Conservation (phyloP, 106 monocot species). For the Dioscorea dumetorum region DNA sequence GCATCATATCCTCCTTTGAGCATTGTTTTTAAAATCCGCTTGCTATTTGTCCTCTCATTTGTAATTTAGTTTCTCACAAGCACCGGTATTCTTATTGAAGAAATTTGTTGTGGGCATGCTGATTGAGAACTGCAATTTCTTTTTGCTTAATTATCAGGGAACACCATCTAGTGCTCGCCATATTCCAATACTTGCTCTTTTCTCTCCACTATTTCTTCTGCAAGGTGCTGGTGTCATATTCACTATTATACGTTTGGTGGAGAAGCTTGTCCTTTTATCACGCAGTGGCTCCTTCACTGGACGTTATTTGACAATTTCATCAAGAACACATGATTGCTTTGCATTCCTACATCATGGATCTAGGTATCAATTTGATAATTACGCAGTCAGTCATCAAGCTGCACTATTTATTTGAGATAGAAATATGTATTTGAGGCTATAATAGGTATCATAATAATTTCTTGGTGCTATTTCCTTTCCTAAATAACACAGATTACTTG, state of each 20-base stretch:
- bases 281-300: constrained; percentile 44
- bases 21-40: too few relatives aligned
- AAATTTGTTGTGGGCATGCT: too few relatives aligned
- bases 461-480: constrained; percentile 1
- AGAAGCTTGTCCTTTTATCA: constrained; percentile 73
- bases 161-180: constrained; percentile 66
- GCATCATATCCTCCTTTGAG: too few relatives aligned
- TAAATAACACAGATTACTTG: constrained; percentile 49
- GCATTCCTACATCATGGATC: constrained; percentile 91
- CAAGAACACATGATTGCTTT: constrained; percentile 67
- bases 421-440: too few relatives aligned
- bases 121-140: too few relatives aligned
- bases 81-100: too few relatives aligned
- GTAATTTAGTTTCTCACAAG: too few relatives aligned
- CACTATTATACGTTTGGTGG: constrained; percentile 67
- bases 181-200: constrained; percentile 66
- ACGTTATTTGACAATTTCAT: constrained; percentile 58
- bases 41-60: too few relatives aligned
- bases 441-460: not conserved
- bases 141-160: constrained; percentile 36
- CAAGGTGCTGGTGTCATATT: constrained; percentile 84
- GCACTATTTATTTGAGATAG: too few relatives aligned
- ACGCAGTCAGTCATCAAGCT: too few relatives aligned
- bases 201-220: constrained; percentile 77
- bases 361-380: constrained; percentile 33